Evolutionary conservation across 352 stramenopile genomes (phyloP), one percentile per base, ranked within the genome.

Genomic region (Phytopythium cucurbitacearum): DNA sequence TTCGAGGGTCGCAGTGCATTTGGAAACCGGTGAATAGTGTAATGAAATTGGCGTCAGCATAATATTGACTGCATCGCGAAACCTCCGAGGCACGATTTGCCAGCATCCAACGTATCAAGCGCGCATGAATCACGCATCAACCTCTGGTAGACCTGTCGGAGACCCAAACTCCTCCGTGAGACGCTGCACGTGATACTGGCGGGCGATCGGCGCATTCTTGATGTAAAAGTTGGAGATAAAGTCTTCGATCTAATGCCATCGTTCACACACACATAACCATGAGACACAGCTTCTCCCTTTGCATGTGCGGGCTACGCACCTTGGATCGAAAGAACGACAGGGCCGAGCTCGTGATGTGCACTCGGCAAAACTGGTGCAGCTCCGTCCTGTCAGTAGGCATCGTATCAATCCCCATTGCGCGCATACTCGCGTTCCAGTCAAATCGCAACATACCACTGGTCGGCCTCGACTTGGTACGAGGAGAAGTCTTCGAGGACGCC

Each of bases 271-370:
- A 54, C 4, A 50, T 1, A 10, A 56, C 40, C 38, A 15, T 0
- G 36, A n/a, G 12, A 53, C 21, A 50, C 37, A 45, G 40, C 9
- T 50, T 6, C 40, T 21, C 8, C n/a, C 57, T 28, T 48, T 12
- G 35, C 21, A 34, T 36, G 11, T 28, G 21, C 21, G 21, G 33
- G 36, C 36, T 35, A 44, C 39, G 21, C 41, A 89, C 82, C 67
- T 74, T 80, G 7, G 76, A 85, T 53, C 82, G 80, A 44, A 93
- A 80, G 56, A 90, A 91, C 0, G 69, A 76, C n/a, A 91, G 60
- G 3, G 80, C 88, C 7, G 76, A 81, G 51, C 65, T 89, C 1
- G 71, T 87, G 28, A 93, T 90, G 59, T 82, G 69, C 32, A 91
- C 69, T 1, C 80, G 69, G 41, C 74, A 85, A 41, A 65, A 80